These are phyloP conservation scores for Arctostaphylos glauca DNA, from an alignment of 148 eudicot species.

Conservation along the genomic window DNA sequence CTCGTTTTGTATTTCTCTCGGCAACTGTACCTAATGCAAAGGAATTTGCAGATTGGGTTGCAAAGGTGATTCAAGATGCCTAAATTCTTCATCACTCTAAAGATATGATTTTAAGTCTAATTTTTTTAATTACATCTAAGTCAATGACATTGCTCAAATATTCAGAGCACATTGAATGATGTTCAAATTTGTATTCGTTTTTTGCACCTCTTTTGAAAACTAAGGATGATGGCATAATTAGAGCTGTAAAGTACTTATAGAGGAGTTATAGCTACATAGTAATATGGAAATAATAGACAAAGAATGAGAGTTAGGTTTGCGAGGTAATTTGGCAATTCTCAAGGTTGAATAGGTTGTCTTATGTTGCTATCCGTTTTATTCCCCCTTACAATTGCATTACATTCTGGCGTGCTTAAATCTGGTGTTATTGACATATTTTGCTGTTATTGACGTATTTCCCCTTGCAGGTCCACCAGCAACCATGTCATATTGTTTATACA, in stretches of 20 bases:
- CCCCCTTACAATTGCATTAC: not conserved
- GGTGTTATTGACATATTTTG: constrained; percentile 18
- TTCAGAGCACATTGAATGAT: not conserved
- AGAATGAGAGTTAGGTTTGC: not conserved
- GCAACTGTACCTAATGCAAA: constrained; percentile 99
- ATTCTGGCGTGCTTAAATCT: constrained; percentile 16
- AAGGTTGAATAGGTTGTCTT: not conserved
- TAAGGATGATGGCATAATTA: not conserved
- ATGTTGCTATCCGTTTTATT: not conserved
- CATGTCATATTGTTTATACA: constrained; percentile 97
- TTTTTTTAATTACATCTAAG: not conserved
- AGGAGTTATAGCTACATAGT: not conserved
- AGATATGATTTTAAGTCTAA: not conserved
- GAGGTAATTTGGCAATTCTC: not conserved
- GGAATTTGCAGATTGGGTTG: constrained; percentile 99
- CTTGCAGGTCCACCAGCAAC: constrained; percentile 97
- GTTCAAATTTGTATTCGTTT: not conserved
- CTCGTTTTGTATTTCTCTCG: constrained; percentile 91
- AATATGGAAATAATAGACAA: not conserved
- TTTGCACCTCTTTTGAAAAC: not conserved
- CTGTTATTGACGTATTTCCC: constrained; percentile 18
- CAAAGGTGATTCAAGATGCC: constrained; percentile 57
- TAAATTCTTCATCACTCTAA: not conserved
- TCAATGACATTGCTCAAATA: not conserved
- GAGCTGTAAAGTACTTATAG: not conserved